Base-by-base conservation (phyloP, 2,329 filamentous ascomycete genomes). In the Arthroderma sp. region DNA sequence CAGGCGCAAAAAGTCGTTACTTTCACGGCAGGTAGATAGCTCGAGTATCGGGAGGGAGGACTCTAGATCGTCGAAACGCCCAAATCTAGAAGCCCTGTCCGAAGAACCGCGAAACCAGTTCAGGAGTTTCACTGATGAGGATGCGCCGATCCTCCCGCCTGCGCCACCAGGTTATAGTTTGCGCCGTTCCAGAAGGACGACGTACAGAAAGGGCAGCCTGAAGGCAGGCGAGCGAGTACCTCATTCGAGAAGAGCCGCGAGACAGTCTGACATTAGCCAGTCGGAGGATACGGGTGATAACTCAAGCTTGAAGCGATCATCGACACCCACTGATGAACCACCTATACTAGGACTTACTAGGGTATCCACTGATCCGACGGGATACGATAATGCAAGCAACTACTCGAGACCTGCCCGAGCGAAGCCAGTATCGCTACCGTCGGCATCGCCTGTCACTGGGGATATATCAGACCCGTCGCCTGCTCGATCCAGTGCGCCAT, bases 1-100 rank as follows among this genome's bases (percentile, higher is more conserved):
- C 1, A 98, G 80, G 64, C 82, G 93, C 65, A 95, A 95, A 72
- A 95, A 93, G 72, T 97, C 91, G 0, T 96, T 95, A 88, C 78
- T 98, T 4, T 97, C 91, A 4, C 82, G 86, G 58, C 91, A 97
- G 69, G 87, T 98, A 59, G 87, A 95, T 64, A 87, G 82, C 62
- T 82, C 83, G 3, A 78, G 79, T 7, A 79, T 56, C 6, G 37
- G 38, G 13, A 51, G 44, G 11, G 43, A 56, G 17, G 55, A 54
- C 5, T 56, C 57, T 15, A 56, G 54, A 51, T 56, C 53, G 21
- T 41, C 43, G 25, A 56, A 56, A 33, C 19, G 28, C 31, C 38
- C 58, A 8, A 58, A 37, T 43, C 55, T 63, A 33, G 56, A 55
- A 25, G 38, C 61, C 19, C 41, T 63, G 17, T 53, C 58, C n/a